These are phyloP conservation scores for Fusarium chlamydosporum DNA, from an alignment of 2,329 filamentous ascomycete genomes.

Conservation along the genomic window DNA sequence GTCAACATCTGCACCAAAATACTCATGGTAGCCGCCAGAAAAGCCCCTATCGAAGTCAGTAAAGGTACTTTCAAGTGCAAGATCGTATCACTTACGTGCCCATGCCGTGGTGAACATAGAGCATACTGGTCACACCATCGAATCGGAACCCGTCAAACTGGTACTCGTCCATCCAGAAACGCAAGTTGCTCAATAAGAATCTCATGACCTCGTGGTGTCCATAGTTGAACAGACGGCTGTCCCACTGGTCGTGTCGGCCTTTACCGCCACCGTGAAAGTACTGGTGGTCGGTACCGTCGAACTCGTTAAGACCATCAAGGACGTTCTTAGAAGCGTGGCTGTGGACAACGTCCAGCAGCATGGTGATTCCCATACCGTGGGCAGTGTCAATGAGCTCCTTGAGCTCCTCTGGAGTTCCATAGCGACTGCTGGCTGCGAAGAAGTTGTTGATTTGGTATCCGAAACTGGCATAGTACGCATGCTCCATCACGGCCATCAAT, in stretches of 20 bases:
- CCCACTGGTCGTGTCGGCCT: conserved; percentile 93
- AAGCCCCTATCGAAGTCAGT: conserved; percentile 75
- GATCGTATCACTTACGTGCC: conserved; percentile 78
- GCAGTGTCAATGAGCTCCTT: conserved; percentile 98
- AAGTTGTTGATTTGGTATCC: conserved; percentile 99
- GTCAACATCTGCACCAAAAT: conserved; percentile 90
- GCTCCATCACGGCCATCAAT: conserved; percentile 99
- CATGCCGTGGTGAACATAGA: conserved; percentile 95
- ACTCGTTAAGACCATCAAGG: conserved; percentile 93
- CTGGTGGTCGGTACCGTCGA: conserved; percentile 93
- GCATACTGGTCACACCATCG: conserved; percentile 98
- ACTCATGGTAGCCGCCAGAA: conserved; percentile 97
- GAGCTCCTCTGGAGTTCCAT: conserved; percentile 91
- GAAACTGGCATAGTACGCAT: conserved; percentile 99
- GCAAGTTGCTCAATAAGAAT: conserved; percentile 94
- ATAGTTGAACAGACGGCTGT: conserved; percentile 97
- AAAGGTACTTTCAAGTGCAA: neutral
- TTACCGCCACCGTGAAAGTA: conserved; percentile 93
- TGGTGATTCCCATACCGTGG: conserved; percentile 89
- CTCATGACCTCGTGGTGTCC: conserved; percentile 92
- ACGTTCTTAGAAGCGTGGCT: conserved; percentile 99
- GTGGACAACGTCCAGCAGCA: conserved; percentile 95
- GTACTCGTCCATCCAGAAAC: conserved; percentile 99
- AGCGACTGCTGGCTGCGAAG: conserved; percentile 96
- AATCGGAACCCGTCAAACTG: conserved; percentile 97